Conservation (phyloP, 2,329 filamentous ascomycete species). For the Alternaria atra region DNA sequence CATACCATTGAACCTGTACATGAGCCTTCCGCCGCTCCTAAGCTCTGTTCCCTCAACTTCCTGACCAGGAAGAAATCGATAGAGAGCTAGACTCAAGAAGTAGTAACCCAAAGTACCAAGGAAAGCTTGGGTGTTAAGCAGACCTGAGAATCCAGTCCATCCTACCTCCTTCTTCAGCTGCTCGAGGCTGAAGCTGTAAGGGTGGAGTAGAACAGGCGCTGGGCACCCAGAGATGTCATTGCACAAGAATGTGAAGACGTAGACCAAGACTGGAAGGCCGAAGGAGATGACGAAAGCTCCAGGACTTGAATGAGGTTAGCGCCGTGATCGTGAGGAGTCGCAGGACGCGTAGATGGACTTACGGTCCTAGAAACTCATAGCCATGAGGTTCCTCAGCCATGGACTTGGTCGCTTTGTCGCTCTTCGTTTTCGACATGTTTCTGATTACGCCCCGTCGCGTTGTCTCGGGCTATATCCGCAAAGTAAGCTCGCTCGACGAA, state of each 20-base stretch:
- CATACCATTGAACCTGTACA: slow-evolving; percentile 76
- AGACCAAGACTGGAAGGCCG: slow-evolving; percentile 80
- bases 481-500: slow-evolving; percentile 18
- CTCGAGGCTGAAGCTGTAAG: slow-evolving; percentile 74
- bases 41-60: slow-evolving; percentile 76
- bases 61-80: slow-evolving; percentile 78
- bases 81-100: slow-evolving; percentile 75
- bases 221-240: slow-evolving; percentile 95
- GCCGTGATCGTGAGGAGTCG: background rate
- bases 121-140: slow-evolving; percentile 75
- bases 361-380: slow-evolving; percentile 54
- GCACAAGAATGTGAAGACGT: slow-evolving; percentile 83
- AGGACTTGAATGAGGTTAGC: slow-evolving; percentile 61
- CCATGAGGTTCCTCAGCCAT: slow-evolving; percentile 45
- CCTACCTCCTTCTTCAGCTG: slow-evolving; percentile 81
- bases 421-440: slow-evolving; percentile 40
- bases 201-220: slow-evolving; percentile 78
- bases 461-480: slow-evolving; percentile 3
- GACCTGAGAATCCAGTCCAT: slow-evolving; percentile 79
- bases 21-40: slow-evolving; percentile 74
- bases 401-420: slow-evolving; percentile 16
- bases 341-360: slow-evolving; percentile 25
- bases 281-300: slow-evolving; percentile 82
- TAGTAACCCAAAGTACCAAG: slow-evolving; percentile 82
- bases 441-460: slow-evolving; percentile 5